Base-by-base conservation (phyloP, 495 filamentous ascomycete genomes). In the Tuber microsphaerosporum region DNA sequence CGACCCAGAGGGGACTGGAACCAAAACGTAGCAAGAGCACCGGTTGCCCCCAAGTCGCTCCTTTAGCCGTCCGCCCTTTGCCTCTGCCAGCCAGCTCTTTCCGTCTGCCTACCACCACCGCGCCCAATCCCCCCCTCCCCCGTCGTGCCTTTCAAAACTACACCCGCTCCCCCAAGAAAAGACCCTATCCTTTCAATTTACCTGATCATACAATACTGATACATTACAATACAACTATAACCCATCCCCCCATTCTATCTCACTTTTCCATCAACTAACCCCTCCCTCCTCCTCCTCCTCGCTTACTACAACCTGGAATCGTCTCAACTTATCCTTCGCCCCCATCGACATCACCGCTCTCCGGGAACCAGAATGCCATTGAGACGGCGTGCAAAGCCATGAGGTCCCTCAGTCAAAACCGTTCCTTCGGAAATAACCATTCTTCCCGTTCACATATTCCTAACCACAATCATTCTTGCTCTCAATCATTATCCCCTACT, bases 321-420 rank as follows among this genome's bases (percentile, higher is more conserved):
- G 76, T 79, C 77, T 79, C 76, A 79, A 73, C 69, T 79, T 51
- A 69, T 44, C 22, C 73, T 70, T 34, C 68, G 19, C 61, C 26
- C 73, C 26, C 73, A 70, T 51, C 9, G 34, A 70, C 68, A 51
- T 42, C 39, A 44, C 10, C 22, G 22, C 71, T 51, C 74, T 72
- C 73, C 41, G 20, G 75, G 31, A 65, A 76, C 77, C 77, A 79
- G 77, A 73, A 79, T 79, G 77, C 77, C 76, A 79, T 79, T 79
- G 77, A 79, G 70, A 73, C 74, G 78, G 78, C 78, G 76, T 71
- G 76, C 76, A 69, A 79, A 70, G 79, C 77, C 72, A 79, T 79
- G 77, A 79, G 77, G 77, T 79, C 77, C 73, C 75, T 73, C 69
- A 51, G 69, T 31, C 68, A 71, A 56, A 77, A 61, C 69, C 41